A percentile compares a stretch with the other conserved stretches of the same genome.
Evolutionary conservation across 108 stramenopile genomes (phyloP).

Genomic region (Nitzschia sp.): DNA sequence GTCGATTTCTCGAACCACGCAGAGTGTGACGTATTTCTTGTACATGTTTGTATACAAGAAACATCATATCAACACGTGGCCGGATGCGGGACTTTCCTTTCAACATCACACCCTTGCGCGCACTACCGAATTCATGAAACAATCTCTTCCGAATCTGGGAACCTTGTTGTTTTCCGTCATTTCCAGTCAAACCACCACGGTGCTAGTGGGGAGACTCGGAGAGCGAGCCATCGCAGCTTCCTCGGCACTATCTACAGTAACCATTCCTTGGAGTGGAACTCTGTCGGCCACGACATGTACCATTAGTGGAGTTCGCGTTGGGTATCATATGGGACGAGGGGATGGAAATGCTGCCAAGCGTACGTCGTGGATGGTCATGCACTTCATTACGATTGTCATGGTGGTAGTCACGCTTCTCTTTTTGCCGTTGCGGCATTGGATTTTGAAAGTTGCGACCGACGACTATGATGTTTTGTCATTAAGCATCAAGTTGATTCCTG

Average conservation of each 20-base stretch:
- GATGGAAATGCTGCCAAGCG: conserved; percentile 36
- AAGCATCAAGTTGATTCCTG: conserved; percentile 31
- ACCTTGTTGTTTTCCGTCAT: conserved; percentile 43
- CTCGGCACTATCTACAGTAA: conserved; percentile 42
- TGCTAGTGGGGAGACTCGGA: conserved; percentile 49
- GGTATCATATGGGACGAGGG: conserved; percentile 51
- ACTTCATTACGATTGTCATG: conserved; percentile 46
- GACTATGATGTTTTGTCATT: conserved; percentile 26
- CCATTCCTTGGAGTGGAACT: conserved; percentile 53
- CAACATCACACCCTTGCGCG: conserved; percentile 36
- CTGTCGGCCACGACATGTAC: conserved; percentile 37
- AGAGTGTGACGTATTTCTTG: conserved; percentile 40
- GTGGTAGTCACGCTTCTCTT: conserved; percentile 38
- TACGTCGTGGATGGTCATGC: conserved; percentile 39
- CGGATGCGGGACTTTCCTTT: conserved; percentile 36
- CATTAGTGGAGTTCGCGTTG: conserved; percentile 42
- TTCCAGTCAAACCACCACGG: conserved; percentile 37
- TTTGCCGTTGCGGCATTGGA: conserved; percentile 24
- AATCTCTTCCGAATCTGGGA: conserved; percentile 51
- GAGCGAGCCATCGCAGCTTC: conserved; percentile 44
- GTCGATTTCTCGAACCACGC: conserved; percentile 43
- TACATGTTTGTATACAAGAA: conserved; percentile 54
- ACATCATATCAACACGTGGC: conserved; percentile 45
- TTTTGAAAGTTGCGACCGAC: conserved; percentile 41
- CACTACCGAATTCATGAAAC: conserved; percentile 47